phyloP scores from a whole-genome alignment of 257 asterid species.

The Ehretia macrophylla region DNA sequence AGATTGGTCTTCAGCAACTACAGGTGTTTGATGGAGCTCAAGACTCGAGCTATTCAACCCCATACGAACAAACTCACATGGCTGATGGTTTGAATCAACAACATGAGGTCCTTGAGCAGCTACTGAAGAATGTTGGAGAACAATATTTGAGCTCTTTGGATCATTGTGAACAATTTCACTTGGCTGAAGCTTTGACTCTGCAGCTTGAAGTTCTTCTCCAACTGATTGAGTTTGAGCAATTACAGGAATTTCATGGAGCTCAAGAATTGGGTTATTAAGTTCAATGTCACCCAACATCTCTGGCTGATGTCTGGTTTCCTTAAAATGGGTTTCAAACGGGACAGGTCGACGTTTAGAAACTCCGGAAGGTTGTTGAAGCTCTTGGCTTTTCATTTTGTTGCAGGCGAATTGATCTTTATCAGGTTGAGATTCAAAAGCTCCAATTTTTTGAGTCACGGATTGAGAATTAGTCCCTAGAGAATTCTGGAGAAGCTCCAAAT shows the following conservation, averaged over 20 bases:
- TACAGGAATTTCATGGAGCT: slow-evolving; percentile 18
- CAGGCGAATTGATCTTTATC: slow-evolving; percentile 21
- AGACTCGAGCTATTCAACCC: not conserved
- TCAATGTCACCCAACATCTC: not conserved
- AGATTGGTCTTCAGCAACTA: slow-evolving; percentile 19
- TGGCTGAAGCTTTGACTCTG: slow-evolving; percentile 11
- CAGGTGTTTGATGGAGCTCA: slow-evolving; percentile 27
- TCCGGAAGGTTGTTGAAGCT: slow-evolving; percentile 37
- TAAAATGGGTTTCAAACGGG: slow-evolving; percentile 5
- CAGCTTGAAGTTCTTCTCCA: slow-evolving; percentile 12
- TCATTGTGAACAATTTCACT: slow-evolving; percentile 17
- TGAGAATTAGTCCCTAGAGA: slow-evolving; percentile 17
- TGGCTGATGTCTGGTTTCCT: slow-evolving; percentile 2
- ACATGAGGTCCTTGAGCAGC: slow-evolving; percentile 8
- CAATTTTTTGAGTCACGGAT: slow-evolving; percentile 8
- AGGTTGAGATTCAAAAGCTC: slow-evolving; percentile 10
- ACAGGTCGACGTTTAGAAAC: slow-evolving; percentile 24
- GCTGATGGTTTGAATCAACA: slow-evolving; percentile 6
- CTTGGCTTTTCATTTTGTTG: slow-evolving; percentile 10
- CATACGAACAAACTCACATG: slow-evolving; percentile 3
- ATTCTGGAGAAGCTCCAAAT: slow-evolving; percentile 17
- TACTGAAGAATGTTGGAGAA: slow-evolving; percentile 12
- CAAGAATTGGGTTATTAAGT: slow-evolving; percentile 7
- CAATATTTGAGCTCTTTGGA: slow-evolving; percentile 17
- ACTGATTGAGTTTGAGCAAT: slow-evolving; percentile 14